Evolutionary conservation across 83 land plant genomes (phyloP).

Genomic region (Thuja plicata): DNA sequence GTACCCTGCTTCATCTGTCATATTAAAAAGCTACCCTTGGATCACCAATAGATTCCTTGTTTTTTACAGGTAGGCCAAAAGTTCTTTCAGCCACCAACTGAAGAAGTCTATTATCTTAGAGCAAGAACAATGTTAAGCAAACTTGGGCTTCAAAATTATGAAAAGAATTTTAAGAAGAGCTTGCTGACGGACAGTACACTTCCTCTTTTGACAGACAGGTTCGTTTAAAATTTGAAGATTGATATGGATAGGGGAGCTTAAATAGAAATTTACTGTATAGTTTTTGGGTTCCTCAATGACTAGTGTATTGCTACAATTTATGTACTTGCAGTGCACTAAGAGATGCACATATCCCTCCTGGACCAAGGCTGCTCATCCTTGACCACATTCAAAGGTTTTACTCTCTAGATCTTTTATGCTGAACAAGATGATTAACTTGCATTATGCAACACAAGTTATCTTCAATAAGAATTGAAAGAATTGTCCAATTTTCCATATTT

Average conservation of each 20-base stretch:
- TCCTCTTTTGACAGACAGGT: conserved; percentile 88
- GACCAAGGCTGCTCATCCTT: conserved; percentile 92
- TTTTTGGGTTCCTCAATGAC: background rate
- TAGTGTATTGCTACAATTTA: background rate
- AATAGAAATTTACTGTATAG: background rate
- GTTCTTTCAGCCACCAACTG: conserved; percentile 62
- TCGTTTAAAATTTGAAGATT: conserved; percentile 13
- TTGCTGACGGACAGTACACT: conserved; percentile 78
- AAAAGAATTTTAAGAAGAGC: conserved; percentile 92
- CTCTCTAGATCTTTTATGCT: background rate
- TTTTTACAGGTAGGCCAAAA: conserved; percentile 69
- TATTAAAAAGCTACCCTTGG: background rate
- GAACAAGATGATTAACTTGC: background rate
- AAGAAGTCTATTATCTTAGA: conserved; percentile 56
- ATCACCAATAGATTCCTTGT: background rate
- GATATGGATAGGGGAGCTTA: background rate
- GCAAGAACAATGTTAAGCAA: conserved; percentile 63
- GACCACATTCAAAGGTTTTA: conserved; percentile 80
- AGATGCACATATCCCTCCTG: conserved; percentile 92
- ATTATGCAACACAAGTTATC: background rate
- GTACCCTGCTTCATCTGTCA: background rate
- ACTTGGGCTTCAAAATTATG: conserved; percentile 83
- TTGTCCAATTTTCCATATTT: background rate
- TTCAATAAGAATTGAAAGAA: background rate
- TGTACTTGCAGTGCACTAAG: conserved; percentile 74